Evolutionary conservation across 2,329 filamentous ascomycete species (phyloP).

Genomic region (Trichoderma sp.): DNA sequence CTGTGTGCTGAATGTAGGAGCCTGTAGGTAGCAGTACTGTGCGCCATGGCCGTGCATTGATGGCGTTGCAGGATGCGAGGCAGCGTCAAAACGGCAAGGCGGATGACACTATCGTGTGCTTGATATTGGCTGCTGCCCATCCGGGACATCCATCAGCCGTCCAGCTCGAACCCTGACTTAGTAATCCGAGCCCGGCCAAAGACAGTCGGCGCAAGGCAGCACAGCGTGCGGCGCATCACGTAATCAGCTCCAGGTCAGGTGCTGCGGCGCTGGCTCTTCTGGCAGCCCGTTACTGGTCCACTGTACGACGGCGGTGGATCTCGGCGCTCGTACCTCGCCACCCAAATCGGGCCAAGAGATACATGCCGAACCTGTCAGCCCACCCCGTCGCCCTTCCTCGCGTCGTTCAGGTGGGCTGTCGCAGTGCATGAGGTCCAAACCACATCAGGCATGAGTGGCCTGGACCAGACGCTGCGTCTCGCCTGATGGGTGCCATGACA

Average conservation of each 20-base stretch:
- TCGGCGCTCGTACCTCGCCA: slow-evolving; percentile 15
- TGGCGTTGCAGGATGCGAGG: slow-evolving; percentile 17
- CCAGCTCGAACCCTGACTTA: not conserved
- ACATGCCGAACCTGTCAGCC: slow-evolving; percentile 14
- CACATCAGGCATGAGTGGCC: slow-evolving; percentile 22
- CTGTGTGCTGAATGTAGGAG: too few relatives aligned
- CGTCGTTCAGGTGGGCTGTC: slow-evolving; percentile 7
- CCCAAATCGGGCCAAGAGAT: slow-evolving; percentile 13
- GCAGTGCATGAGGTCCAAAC: slow-evolving; percentile 25
- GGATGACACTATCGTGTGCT: slow-evolving; percentile 17
- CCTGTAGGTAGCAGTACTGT: not conserved
- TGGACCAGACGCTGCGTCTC: slow-evolving; percentile 15
- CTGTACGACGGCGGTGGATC: not conserved
- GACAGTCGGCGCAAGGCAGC: not conserved
- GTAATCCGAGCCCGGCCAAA: not conserved
- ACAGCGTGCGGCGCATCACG: slow-evolving; percentile 12
- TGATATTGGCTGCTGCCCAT: slow-evolving; percentile 12
- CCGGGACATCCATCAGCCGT: not conserved
- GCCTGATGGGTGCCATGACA: slow-evolving; percentile 28
- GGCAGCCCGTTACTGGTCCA: slow-evolving; percentile 20
- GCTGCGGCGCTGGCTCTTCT: slow-evolving; percentile 16
- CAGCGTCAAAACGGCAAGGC: slow-evolving; percentile 20
- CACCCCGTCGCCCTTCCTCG: not conserved
- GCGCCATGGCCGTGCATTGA: slow-evolving; percentile 12
- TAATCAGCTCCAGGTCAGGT: slow-evolving; percentile 20